phyloP scores from a whole-genome alignment of 495 filamentous ascomycete genomes.

The Neurospora sp. region DNA sequence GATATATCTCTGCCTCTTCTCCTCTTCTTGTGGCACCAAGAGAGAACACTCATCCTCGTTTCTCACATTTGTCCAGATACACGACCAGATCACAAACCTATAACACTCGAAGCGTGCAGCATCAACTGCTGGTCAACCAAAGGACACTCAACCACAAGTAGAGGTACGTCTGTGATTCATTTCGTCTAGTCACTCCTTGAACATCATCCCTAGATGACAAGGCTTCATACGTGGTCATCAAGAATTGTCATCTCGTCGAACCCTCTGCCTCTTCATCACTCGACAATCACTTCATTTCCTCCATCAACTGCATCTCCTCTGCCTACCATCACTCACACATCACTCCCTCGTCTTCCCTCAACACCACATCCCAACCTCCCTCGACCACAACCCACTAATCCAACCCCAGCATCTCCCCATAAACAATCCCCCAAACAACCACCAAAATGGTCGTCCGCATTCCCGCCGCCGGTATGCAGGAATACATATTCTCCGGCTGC shows the following conservation, averaged over 20 bases:
- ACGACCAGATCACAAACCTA: neutral
- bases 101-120: neutral
- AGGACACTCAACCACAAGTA: neutral
- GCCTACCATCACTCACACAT: neutral
- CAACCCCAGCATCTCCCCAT: neutral
- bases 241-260: neutral
- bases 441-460: conserved; percentile 38
- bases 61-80: neutral
- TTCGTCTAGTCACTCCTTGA: neutral
- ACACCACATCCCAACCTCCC: neutral
- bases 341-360: neutral
- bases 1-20: conserved; percentile 1
- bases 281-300: neutral
- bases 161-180: neutral
- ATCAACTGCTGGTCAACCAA: neutral
- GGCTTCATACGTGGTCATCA: neutral
- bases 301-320: neutral
- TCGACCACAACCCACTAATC: neutral
- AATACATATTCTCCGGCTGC: conserved; percentile 32
- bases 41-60: neutral
- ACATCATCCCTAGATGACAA: neutral
- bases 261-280: neutral
- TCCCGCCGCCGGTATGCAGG: conserved; percentile 28
- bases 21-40: conserved; percentile 5
- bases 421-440: conserved; percentile 1